Evolutionary conservation across 1,284 basidiomycete species (phyloP), one percentile per base, ranked within the genome.

Genomic region (Cryptococcus floricola): DNA sequence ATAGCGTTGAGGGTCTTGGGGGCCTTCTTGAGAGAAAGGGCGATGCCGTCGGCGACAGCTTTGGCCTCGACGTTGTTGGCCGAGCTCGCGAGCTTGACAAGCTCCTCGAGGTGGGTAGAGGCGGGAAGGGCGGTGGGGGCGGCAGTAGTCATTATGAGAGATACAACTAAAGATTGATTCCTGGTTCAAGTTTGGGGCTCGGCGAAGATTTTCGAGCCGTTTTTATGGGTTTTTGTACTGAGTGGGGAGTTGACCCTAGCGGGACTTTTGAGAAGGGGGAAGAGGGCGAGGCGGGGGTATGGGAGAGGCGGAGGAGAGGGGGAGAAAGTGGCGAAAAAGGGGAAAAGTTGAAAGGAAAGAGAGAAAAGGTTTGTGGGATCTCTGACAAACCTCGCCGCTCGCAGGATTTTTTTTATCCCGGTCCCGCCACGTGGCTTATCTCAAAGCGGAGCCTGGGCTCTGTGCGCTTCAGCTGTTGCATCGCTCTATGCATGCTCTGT

Each of bases 21-120:
- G 4, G 75, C 60, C 57, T 74, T 72, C 54, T 73, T 73, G 48
- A 74, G 58, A 42, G 48, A 28, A 37, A 74, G 65, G 19, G 73
- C 72, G 52, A 77, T 71, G 39, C 57, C 53, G 53, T 76, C 76
- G 31, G 76, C 76, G 42, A 66, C 63, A 12, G 72, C 61, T 57
- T 77, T 77, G 53, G 76, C 76, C 47, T 75, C 75, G 60, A 71
- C 65, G 52, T 69, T 69, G 47, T 70, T 69, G 10, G 64, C 58
- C 39, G 73, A 71, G 27, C 51, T 50, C 44, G 75, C 74, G 57
- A 77, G 68, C n/a, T 66, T 53, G 39, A 60, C 56, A 59, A 71
- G 63, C 50, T 73, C 66, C 25, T 66, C 70, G 48, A 63, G 57
- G 57, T 71, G 53, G 38, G 70, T 62, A 13, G 74, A 68, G 27